Base-by-base conservation (phyloP, 169 alveolate genomes). In the Miamiensis avidus region DNA sequence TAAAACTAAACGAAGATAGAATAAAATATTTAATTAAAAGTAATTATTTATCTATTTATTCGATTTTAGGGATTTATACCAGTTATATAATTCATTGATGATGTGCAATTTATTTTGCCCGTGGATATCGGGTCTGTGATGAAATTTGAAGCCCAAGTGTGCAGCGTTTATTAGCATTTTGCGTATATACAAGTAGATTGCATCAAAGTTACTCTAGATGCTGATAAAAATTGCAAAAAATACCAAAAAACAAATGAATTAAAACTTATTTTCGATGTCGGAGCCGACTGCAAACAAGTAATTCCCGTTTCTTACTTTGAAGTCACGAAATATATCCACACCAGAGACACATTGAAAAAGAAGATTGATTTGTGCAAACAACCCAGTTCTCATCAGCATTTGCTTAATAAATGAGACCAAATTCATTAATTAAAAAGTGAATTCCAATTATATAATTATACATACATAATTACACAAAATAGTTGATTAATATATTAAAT, bases 91-190 rank as follows among this genome's bases (percentile, higher is more conserved):
- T 82, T 76, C 25, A 79, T 86, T 34, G 86, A 79, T 32, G 81
- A 88, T 32, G 84, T 88, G 16, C 16, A 74, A 64, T 84, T 88
- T 65, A 28, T 84, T 1, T 74, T 75, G 0, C 92, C 92, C 1
- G 89, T 88, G 26, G 81, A 78, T 15, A 65, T 88, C 29, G 92
- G 92, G 25, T 32, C 81, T 29, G 74, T 86, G n/a, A 64, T 88
- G 72, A 82, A 75, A 28, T 79, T 74, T 33, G 74, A 34, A 49
- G 29, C 82, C 28, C 74, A 79, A 69, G 88, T 87, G 0, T 82
- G 88, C 0, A 76, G 78, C 65, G 85, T 85, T 15, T 34, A 34
- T 6, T 34, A 81, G 6, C 26, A 31, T 0, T 31, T 34, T 1
- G 32, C 69, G 75, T 75, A 65, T 76, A 81, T 76, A n/a, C 31